phyloP scores from a whole-genome alignment of 2,329 filamentous ascomycete species.

The Nannizziopsis barbatae region DNA sequence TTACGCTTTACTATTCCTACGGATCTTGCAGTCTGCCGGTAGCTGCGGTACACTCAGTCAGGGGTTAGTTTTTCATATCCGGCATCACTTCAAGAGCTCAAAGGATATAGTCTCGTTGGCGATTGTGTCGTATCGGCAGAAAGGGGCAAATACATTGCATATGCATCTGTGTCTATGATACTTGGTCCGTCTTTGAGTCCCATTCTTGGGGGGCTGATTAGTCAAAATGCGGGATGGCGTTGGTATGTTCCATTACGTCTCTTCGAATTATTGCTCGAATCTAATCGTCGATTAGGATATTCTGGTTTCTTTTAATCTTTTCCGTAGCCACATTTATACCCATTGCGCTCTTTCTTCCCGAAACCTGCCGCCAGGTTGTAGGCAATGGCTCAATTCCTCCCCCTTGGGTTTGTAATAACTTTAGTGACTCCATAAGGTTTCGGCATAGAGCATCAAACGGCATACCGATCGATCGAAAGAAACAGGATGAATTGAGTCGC shows the following conservation, averaged over 20 bases:
- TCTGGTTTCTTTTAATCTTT: constrained; percentile 56
- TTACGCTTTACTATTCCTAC: constrained; percentile 48
- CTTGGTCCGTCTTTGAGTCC: constrained; percentile 43
- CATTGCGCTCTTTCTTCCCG: constrained; percentile 47
- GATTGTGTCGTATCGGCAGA: no score
- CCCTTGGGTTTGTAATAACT: constrained; percentile 19
- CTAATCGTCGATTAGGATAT: no score
- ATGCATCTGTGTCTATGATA: constrained; percentile 50
- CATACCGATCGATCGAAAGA: no score
- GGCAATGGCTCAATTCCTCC: constrained; percentile 26
- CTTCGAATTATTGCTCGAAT: no score
- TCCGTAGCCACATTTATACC: constrained; percentile 41
- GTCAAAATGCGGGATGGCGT: constrained; percentile 56
- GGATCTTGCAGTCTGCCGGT: constrained; percentile 53
- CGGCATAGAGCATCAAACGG: no score
- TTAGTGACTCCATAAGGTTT: constrained; percentile 7
- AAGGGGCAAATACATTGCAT: constrained; percentile 61
- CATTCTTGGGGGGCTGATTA: constrained; percentile 53
- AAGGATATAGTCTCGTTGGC: no score
- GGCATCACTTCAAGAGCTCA: no score
- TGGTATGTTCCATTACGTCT: no score
- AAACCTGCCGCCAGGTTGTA: constrained; percentile 34
- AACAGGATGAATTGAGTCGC: no score
- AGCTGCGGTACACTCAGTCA: constrained; percentile 61
- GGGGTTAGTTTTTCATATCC: no score